These are phyloP conservation scores for Taxillus chinensis DNA, from an alignment of 164 flowering plant species.

Conservation along the genomic window DNA sequence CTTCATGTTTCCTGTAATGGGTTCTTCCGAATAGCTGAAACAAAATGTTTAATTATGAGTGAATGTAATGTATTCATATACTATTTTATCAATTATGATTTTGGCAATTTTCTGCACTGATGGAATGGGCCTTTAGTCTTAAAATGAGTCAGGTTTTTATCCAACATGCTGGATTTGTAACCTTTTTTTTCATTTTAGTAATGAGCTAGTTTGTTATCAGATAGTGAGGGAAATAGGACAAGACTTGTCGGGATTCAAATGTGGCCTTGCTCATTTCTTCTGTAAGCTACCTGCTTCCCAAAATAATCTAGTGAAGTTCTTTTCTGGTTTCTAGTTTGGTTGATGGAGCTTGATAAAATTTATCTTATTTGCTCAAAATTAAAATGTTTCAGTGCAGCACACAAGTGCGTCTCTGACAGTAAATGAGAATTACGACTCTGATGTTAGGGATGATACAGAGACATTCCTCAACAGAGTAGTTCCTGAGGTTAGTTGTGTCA, in stretches of 20 bases:
- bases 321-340: background rate
- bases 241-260: constrained; percentile 76
- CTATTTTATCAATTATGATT: no score
- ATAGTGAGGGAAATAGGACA: constrained; percentile 70
- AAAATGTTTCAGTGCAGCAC: constrained; percentile 64
- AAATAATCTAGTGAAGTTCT: no score
- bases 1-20: no score
- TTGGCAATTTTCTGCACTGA: no score
- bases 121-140: no score
- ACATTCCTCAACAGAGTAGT: constrained; percentile 84
- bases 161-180: no score
- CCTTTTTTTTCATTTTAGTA: background rate
- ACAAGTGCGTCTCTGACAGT: constrained; percentile 97
- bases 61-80: no score
- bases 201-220: constrained; percentile 21
- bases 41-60: no score
- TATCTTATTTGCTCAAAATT: background rate
- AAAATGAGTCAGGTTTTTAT: no score
- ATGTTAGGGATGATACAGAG: constrained; percentile 89
- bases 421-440: constrained; percentile 93
- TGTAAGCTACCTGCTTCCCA: constrained; percentile 31
- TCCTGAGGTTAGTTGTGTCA: constrained; percentile 57
- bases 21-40: no score
- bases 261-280: constrained; percentile 91
- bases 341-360: background rate